A percentile compares a stretch with the other conserved stretches of the same genome.
These are phyloP conservation scores for Ceriops zippeliana DNA, from an alignment of 345 rosid species.

Conservation along the genomic window DNA sequence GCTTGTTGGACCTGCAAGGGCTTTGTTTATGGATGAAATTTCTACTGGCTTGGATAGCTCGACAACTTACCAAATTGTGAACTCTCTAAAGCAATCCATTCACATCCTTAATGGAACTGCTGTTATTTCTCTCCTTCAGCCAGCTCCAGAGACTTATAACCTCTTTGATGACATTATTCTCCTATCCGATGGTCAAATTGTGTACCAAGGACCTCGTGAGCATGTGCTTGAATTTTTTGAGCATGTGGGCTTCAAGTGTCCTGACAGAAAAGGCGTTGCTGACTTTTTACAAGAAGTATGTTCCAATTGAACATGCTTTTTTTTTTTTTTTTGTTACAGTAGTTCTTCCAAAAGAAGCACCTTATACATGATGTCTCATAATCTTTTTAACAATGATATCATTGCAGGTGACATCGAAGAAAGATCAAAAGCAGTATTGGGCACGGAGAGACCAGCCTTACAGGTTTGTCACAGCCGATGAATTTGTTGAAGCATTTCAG, in stretches of 20 bases:
- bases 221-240: slow-evolving; percentile 51
- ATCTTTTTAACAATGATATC: neutral
- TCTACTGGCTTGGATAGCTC: slow-evolving; percentile 83
- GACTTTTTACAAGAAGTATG: slow-evolving; percentile 77
- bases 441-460: slow-evolving; percentile 43
- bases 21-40: slow-evolving; percentile 72
- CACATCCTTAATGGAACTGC: slow-evolving; percentile 64
- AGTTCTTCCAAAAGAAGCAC: neutral
- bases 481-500: slow-evolving; percentile 53
- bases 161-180: slow-evolving; percentile 72
- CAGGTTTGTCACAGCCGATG: slow-evolving; percentile 38
- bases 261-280: slow-evolving; percentile 70
- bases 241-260: slow-evolving; percentile 68
- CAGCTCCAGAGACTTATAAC: slow-evolving; percentile 68
- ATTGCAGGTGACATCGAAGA: slow-evolving; percentile 64
- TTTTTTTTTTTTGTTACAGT: neutral
- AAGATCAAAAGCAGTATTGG: slow-evolving; percentile 78
- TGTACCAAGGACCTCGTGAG: slow-evolving; percentile 72
- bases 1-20: slow-evolving; percentile 73
- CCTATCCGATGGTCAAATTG: slow-evolving; percentile 57
- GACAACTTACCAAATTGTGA: slow-evolving; percentile 71
- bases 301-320: neutral
- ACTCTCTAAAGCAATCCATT: slow-evolving; percentile 61
- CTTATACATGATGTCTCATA: neutral
- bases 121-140: slow-evolving; percentile 72